Evolutionary conservation across 805 yeast genomes (phyloP).

Genomic region (Nakazawaea anatomiae): DNA sequence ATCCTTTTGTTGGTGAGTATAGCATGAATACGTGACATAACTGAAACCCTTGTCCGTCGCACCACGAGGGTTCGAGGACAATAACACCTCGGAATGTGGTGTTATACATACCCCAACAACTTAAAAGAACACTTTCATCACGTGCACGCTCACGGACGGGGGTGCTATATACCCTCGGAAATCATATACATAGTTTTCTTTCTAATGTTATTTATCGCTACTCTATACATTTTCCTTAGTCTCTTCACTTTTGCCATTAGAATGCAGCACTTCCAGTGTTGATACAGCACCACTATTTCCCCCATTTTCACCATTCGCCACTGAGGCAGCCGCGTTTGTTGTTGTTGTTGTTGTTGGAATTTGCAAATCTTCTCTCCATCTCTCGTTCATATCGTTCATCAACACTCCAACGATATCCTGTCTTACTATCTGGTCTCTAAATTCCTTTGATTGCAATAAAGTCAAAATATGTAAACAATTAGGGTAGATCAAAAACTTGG

Average conservation of each 20-base stretch:
- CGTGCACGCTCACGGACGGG: too few relatives aligned
- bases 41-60: not conserved
- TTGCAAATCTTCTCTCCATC: slow-evolving; percentile 44
- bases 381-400: slow-evolving; percentile 71
- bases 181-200: too few relatives aligned
- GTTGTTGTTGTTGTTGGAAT: slow-evolving; percentile 15
- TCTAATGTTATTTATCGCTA: too few relatives aligned
- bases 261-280: too few relatives aligned
- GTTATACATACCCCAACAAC: not conserved
- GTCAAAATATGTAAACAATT: slow-evolving; percentile 80
- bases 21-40: slow-evolving; percentile 10
- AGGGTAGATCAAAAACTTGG: slow-evolving; percentile 74
- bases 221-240: too few relatives aligned
- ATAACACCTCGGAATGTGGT: not conserved
- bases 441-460: slow-evolving; percentile 46
- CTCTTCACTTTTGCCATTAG: too few relatives aligned
- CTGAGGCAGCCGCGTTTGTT: slow-evolving; percentile 4
- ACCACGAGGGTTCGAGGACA: not conserved
- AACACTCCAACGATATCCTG: slow-evolving; percentile 50
- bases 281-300: too few relatives aligned
- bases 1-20: slow-evolving; percentile 11
- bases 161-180: too few relatives aligned
- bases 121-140: too few relatives aligned
- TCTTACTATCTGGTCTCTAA: slow-evolving; percentile 49
- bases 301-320: too few relatives aligned